Conservation (phyloP, 2,329 filamentous ascomycete species). For the Beauveria australis region DNA sequence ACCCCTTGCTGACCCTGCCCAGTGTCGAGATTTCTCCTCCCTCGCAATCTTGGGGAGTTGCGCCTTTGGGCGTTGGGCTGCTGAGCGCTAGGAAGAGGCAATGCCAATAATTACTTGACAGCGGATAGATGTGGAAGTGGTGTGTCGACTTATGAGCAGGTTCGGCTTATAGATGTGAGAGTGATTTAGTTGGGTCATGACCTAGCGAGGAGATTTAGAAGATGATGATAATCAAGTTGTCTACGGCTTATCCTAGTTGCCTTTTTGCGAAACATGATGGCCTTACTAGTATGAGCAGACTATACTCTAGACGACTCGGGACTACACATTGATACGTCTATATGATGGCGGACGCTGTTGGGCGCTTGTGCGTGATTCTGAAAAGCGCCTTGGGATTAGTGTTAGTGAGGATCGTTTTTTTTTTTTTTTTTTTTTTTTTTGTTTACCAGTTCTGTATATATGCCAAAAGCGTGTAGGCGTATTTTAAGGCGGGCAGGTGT, state of each 20-base stretch:
- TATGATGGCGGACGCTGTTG: constrained; percentile 34
- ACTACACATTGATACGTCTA: constrained; percentile 45
- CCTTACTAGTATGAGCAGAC: constrained; percentile 35
- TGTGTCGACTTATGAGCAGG: too few species aligned
- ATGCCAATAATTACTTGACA: too few species aligned
- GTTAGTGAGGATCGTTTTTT: constrained; percentile 19
- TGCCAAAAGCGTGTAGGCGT: constrained; percentile 30
- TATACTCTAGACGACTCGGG: constrained; percentile 33
- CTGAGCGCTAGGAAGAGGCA: too few species aligned
- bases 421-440: too few species aligned
- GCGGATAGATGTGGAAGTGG: too few species aligned
- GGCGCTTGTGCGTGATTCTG: constrained; percentile 24
- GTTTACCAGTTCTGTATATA: constrained; percentile 28
- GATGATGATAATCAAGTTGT: constrained; percentile 6
- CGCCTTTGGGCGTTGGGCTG: too few species aligned
- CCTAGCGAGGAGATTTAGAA: not conserved
- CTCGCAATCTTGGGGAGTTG: too few species aligned
- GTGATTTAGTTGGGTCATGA: not conserved
- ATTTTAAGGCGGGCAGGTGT: too few species aligned
- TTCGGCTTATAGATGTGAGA: not conserved
- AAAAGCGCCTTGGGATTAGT: constrained; percentile 23
- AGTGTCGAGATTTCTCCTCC: too few species aligned
- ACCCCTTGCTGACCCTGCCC: too few species aligned
- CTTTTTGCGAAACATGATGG: constrained; percentile 33
- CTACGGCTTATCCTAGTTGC: constrained; percentile 19